Base-by-base conservation (phyloP, 768 basidiomycete species). In the Pleurotus platypus region DNA sequence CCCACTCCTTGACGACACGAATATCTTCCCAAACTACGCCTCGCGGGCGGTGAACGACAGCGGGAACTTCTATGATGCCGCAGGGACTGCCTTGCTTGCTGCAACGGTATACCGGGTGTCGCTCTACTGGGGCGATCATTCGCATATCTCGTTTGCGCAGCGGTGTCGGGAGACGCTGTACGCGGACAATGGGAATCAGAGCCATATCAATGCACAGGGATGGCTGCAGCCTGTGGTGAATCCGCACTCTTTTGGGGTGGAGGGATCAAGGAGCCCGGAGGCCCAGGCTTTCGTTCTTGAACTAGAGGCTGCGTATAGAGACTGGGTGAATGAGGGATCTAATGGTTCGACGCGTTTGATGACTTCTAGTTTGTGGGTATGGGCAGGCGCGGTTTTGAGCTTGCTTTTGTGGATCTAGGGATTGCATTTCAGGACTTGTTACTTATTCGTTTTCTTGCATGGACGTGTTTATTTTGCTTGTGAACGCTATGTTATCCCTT, bases 191-290 rank as follows among this genome's bases (percentile, higher is more conserved):
- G 30, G 37, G 20, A 60, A 64, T 15, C 66, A 79, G 45, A 62
- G 61, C 18, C 84, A 87, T 63, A 78, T 90, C 59, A 78, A 77
- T 0, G n/a, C 60, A 7, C 72, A 83, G 39, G 86, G 89, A 2
- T 89, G 87, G 84, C 70, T 92, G 22, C 75, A 72, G 4, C 89
- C 89, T 4, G 90, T 93, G 15, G 89, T 89, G 2, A 75, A 95
- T 64, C 92, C 93, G 0, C 67, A 87, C 54, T 66, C 73, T 1
- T 85, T 77, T 63, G 72, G 74, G 0, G 9, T 60, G 1, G 57
- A 80, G 58, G 86, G 88, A 0, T 57, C 69, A 0, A 18, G 81
- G 16, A 89, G 87, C 58, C 81, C 92, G 1, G 93, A 95, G 68
- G 85, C 78, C 0, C 79, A 94, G 71, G 89, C 88, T 5, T 95